A percentile compares a stretch with the other conserved stretches of the same genome.
Conservation (phyloP, 495 filamentous ascomycete species). For the Penicillium fimorum region DNA sequence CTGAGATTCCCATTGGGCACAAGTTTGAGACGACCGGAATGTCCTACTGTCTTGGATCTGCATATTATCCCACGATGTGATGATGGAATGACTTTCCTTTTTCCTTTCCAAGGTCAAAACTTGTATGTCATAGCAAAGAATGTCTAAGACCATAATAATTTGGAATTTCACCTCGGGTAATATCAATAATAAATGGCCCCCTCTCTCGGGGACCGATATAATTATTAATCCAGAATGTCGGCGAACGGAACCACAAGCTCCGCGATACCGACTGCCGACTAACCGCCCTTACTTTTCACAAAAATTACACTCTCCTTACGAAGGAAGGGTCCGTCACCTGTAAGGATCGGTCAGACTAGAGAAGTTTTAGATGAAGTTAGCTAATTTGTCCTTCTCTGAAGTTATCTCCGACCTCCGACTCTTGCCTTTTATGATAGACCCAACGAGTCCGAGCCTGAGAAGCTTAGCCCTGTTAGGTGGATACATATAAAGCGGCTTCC, state of each 20-base stretch:
- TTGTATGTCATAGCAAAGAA: conserved; percentile 9
- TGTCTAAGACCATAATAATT: not conserved
- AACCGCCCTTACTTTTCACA: too few species aligned
- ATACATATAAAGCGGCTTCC: not conserved
- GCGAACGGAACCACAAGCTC: not conserved
- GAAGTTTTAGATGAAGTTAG: conserved; percentile 1
- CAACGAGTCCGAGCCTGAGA: not conserved
- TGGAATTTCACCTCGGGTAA: too few species aligned
- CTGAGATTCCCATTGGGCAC: conserved; percentile 6
- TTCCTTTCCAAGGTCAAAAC: not conserved
- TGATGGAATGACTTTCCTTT: conserved; percentile 19
- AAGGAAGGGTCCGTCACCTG: too few species aligned
- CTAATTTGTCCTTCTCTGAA: conserved; percentile 7
- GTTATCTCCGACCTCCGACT: not conserved
- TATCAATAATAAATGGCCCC: not conserved
- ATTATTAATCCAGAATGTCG: conserved; percentile 7
- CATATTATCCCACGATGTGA: conserved; percentile 17
- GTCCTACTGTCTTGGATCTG: not conserved
- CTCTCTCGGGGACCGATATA: too few species aligned
- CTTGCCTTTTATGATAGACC: not conserved
- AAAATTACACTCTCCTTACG: too few species aligned
- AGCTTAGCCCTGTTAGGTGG: not conserved
- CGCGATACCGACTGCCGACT: conserved; percentile 10
- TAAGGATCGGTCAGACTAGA: too few species aligned
- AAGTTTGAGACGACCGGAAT: not conserved